A percentile compares a stretch with the other conserved stretches of the same genome.
phyloP scores from a whole-genome alignment of 2,329 filamentous ascomycete species.

The Aspergillus terreus region DNA sequence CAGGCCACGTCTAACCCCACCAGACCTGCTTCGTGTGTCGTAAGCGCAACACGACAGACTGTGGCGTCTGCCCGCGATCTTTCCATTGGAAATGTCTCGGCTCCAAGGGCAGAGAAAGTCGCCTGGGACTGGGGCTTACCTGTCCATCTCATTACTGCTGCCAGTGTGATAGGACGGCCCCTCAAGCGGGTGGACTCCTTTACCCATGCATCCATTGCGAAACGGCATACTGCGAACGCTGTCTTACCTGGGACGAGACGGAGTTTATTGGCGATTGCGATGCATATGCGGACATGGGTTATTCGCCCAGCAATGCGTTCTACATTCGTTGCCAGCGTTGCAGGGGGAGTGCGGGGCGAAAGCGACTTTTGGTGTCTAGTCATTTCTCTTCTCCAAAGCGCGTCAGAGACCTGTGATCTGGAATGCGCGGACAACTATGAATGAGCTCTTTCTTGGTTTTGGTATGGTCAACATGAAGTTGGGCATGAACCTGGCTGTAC shows the following conservation, averaged over 20 bases:
- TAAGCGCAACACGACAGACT: not conserved
- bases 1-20: constrained; percentile 1
- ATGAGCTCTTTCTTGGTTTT: not conserved
- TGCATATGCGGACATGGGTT: constrained; percentile 52
- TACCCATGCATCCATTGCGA: constrained; percentile 56
- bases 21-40: constrained; percentile 17
- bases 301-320: constrained; percentile 44
- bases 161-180: constrained; percentile 51
- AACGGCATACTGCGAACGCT: constrained; percentile 56
- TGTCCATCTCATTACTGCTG: constrained; percentile 56
- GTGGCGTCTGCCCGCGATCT: constrained; percentile 48
- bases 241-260: constrained; percentile 51
- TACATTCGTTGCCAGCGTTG: constrained; percentile 37
- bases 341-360: not conserved
- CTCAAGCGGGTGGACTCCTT: constrained; percentile 39
- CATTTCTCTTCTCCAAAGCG: too few species aligned
- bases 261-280: constrained; percentile 47
- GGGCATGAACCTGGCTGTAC: not conserved
- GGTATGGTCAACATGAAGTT: not conserved
- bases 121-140: constrained; percentile 14
- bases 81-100: constrained; percentile 54
- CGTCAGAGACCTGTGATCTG: too few species aligned
- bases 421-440: not conserved
- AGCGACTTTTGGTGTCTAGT: not conserved
- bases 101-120: not conserved